Percentiles rank a stretch among this genome's conserved stretches.
These are phyloP conservation scores for Incumbomyces delicatus DNA, from an alignment of 2,329 filamentous ascomycete genomes.

Conservation along the genomic window DNA sequence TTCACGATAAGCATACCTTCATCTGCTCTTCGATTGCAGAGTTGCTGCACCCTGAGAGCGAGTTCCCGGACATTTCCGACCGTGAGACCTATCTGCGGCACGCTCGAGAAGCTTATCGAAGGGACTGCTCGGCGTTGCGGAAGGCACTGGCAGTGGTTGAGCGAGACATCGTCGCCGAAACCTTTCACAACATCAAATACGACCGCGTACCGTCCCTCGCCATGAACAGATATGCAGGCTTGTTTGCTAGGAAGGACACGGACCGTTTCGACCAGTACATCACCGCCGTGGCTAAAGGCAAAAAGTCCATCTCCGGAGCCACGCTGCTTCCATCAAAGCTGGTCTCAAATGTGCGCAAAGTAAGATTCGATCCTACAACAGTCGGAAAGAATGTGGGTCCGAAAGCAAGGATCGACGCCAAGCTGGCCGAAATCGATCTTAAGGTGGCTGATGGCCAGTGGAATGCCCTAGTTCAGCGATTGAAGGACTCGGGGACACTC, in stretches of 20 bases:
- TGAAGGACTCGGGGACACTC: constrained; percentile 46
- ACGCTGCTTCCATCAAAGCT: constrained; percentile 45
- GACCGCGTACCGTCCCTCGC: constrained; percentile 47
- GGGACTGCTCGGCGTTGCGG: constrained; percentile 43
- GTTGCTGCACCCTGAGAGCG: constrained; percentile 37
- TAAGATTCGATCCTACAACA: neutral
- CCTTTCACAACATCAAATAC: constrained; percentile 45
- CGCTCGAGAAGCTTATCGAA: constrained; percentile 46
- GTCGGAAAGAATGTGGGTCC: constrained; percentile 1
- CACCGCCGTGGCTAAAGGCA: constrained; percentile 39
- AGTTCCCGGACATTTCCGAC: constrained; percentile 25
- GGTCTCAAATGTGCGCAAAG: constrained; percentile 22
- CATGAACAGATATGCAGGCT: constrained; percentile 43
- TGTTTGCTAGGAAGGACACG: constrained; percentile 44
- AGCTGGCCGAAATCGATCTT: constrained; percentile 24
- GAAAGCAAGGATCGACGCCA: constrained; percentile 22
- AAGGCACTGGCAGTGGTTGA: constrained; percentile 43
- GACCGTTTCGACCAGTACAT: constrained; percentile 44
- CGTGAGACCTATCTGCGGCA: constrained; percentile 45
- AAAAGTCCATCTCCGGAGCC: constrained; percentile 45
- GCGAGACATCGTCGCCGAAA: constrained; percentile 39
- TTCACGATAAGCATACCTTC: constrained; percentile 51
- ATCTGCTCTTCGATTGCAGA: constrained; percentile 50
- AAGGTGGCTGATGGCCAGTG: constrained; percentile 44
- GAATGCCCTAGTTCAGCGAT: constrained; percentile 48